phyloP scores from a whole-genome alignment of 192 early-diverging fungal species.

The Martensiomyces pterosporus region DNA sequence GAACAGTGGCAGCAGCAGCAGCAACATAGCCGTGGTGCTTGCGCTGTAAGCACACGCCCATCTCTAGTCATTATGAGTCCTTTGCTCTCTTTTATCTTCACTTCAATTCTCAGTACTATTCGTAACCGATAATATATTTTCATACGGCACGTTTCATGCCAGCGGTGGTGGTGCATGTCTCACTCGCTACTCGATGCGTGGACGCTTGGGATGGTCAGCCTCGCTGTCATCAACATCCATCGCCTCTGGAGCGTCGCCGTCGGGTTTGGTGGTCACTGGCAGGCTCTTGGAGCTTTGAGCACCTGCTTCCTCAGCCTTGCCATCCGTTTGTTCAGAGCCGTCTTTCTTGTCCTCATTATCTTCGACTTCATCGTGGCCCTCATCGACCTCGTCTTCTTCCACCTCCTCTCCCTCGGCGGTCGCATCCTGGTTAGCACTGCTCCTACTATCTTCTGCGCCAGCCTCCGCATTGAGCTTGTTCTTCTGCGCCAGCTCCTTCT shows the following conservation, averaged over 20 bases:
- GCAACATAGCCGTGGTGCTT: too few relatives aligned
- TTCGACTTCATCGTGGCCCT: slow-evolving; percentile 5
- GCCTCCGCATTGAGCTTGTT: slow-evolving; percentile 8
- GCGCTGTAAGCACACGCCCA: too few relatives aligned
- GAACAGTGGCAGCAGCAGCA: too few relatives aligned
- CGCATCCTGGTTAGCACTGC: slow-evolving; percentile 6
- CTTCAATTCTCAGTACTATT: neutral
- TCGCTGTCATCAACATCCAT: slow-evolving; percentile 8
- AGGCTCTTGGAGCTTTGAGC: too few relatives aligned
- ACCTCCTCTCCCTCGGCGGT: neutral
- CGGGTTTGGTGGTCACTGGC: too few relatives aligned
- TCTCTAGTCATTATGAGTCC: too few relatives aligned
- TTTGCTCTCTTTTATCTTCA: too few relatives aligned
- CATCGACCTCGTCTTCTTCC: slow-evolving; percentile 5
- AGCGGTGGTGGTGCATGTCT: neutral
- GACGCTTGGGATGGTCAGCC: slow-evolving; percentile 5
- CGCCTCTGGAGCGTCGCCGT: neutral
- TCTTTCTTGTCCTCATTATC: neutral
- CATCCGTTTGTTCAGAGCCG: too few relatives aligned
- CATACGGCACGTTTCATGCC: neutral
- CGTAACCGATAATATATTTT: slow-evolving; percentile 1
- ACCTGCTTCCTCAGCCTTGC: neutral
- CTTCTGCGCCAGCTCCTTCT: slow-evolving; percentile 30
- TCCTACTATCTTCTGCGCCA: slow-evolving; percentile 8
- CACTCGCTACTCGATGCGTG: slow-evolving; percentile 5